Evolutionary conservation across 1,284 basidiomycete species (phyloP).

Genomic region (Cerrena zonata): DNA sequence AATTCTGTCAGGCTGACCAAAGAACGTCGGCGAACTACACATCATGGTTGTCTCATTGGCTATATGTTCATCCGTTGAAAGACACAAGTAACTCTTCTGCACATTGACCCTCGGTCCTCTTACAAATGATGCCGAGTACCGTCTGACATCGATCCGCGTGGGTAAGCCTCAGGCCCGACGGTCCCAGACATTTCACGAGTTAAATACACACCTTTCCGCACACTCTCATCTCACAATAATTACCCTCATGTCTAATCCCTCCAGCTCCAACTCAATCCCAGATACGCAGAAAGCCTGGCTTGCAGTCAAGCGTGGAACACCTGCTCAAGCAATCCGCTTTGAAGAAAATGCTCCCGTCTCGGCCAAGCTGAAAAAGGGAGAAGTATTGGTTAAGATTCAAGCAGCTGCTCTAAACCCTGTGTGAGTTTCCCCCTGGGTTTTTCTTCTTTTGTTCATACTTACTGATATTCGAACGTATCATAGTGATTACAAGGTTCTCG

Average conservation of each 20-base stretch:
- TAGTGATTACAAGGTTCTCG: constrained; percentile 56
- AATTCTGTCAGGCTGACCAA: no score
- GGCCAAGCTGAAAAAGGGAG: constrained; percentile 35
- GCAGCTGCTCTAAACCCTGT: constrained; percentile 67
- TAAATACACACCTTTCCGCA: neutral
- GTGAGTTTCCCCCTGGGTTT: constrained; percentile 31
- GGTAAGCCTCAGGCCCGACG: neutral
- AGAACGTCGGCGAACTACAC: no score
- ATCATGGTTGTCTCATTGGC: no score
- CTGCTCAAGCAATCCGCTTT: constrained; percentile 41
- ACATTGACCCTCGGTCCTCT: no score
- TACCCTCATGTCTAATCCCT: neutral
- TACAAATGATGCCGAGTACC: neutral
- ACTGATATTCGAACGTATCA: neutral
- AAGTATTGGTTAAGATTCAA: constrained; percentile 56
- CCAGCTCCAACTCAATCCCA: constrained; percentile 3
- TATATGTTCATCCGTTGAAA: no score
- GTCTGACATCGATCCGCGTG: neutral
- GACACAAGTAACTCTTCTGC: no score
- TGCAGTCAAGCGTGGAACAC: constrained; percentile 30
- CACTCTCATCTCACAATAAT: neutral
- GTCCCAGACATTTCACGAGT: neutral
- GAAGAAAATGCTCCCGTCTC: constrained; percentile 43
- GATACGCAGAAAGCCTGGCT: constrained; percentile 31
- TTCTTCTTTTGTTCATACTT: no score